A percentile compares a stretch with the other conserved stretches of the same genome.
These are phyloP conservation scores for Mortierella sp. DNA, from an alignment of 371 early-diverging fungal species.

Conservation along the genomic window DNA sequence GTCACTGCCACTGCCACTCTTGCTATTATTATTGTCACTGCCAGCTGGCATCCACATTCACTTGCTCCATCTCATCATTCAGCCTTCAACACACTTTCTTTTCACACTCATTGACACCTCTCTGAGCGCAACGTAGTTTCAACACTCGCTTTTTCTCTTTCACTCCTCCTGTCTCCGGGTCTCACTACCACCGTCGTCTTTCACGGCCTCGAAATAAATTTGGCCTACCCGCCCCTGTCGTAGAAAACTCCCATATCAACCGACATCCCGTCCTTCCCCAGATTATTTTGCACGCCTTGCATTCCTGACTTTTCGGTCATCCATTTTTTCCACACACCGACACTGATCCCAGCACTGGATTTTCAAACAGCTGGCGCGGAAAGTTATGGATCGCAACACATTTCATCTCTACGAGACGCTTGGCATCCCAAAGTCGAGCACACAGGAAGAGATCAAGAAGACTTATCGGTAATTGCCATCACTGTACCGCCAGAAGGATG, in stretches of 20 bases:
- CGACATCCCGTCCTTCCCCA: neutral
- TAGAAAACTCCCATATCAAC: neutral
- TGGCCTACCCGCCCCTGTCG: neutral
- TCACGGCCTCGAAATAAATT: constrained; percentile 1
- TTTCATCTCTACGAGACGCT: constrained; percentile 70
- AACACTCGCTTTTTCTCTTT: neutral
- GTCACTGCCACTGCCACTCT: too few relatives aligned
- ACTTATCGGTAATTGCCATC: constrained; percentile 63
- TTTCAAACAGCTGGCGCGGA: neutral
- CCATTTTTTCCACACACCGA: neutral
- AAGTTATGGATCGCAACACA: constrained; percentile 62
- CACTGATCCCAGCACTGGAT: neutral
- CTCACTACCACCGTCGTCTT: neutral
- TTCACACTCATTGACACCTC: neutral
- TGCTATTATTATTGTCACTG: too few relatives aligned
- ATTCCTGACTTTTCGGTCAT: neutral
- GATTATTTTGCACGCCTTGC: neutral
- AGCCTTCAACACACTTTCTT: neutral
- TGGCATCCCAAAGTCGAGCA: constrained; percentile 70
- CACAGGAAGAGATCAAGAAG: constrained; percentile 77
- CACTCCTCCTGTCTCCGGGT: neutral
- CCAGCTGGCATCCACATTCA: too few relatives aligned
- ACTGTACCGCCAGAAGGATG: neutral
- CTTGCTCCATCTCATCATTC: too few relatives aligned
- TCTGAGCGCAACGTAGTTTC: neutral